Conservation (phyloP, 257 asterid species). For the Solanum pimpinellifolium region DNA sequence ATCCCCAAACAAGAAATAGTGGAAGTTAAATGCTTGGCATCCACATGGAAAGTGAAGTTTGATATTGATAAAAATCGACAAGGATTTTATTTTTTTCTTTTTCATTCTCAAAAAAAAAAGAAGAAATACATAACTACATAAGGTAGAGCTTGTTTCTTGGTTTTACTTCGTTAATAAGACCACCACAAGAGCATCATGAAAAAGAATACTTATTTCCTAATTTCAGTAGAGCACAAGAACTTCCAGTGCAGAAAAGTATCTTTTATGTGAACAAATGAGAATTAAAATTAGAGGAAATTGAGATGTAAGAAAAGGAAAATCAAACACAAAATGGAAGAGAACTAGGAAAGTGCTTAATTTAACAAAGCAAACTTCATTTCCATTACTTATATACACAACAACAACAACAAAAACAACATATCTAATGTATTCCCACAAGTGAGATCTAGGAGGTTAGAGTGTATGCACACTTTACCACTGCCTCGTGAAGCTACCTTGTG, state of each 20-base stretch:
- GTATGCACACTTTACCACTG: not conserved
- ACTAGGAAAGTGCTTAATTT: not conserved
- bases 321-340: not conserved
- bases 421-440: not conserved
- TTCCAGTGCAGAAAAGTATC: not conserved
- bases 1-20: not conserved
- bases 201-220: not conserved
- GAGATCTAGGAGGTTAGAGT: not conserved
- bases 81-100: not conserved
- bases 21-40: not conserved
- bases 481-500: not conserved
- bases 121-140: not conserved
- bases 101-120: not conserved
- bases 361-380: not conserved
- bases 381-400: not conserved
- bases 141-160: not conserved
- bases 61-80: not conserved
- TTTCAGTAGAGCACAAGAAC: not conserved
- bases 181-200: not conserved
- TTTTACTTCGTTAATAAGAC: not conserved
- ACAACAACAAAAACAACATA: not conserved
- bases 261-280: not conserved
- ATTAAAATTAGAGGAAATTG: not conserved
- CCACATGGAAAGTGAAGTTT: not conserved
- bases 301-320: not conserved